Percentiles rank a stretch among this genome's conserved stretches.
phyloP scores from a whole-genome alignment of 1,284 basidiomycete genomes.

The Crucibulum parvulum region DNA sequence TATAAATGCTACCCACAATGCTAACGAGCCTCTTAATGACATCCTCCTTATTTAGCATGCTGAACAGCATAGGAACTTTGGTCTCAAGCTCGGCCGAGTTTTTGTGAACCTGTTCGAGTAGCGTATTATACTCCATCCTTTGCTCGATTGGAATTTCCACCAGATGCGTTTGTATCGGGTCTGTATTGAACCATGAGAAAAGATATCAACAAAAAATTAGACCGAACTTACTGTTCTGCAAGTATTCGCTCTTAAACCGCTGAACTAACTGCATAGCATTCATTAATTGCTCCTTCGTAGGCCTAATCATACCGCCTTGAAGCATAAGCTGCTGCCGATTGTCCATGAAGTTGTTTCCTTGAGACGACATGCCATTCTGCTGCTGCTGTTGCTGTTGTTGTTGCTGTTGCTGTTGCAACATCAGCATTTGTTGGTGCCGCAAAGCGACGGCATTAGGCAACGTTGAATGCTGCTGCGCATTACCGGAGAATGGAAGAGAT shows the following conservation, averaged over 20 bases:
- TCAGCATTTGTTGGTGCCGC: slow-evolving; percentile 12
- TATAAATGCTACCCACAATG: slow-evolving; percentile 54
- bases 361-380: slow-evolving; percentile 5
- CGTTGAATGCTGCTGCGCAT: slow-evolving; percentile 13
- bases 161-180: slow-evolving; percentile 29
- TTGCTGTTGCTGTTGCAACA: slow-evolving; percentile 17
- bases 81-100: slow-evolving; percentile 51
- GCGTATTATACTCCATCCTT: slow-evolving; percentile 53
- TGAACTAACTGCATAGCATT: slow-evolving; percentile 34
- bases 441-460: slow-evolving; percentile 9
- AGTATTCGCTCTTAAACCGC: slow-evolving; percentile 37
- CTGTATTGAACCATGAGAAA: slow-evolving; percentile 24
- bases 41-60: slow-evolving; percentile 52
- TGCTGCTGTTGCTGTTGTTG: slow-evolving; percentile 17
- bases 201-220: slow-evolving; percentile 14
- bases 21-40: slow-evolving; percentile 52
- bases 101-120: slow-evolving; percentile 56
- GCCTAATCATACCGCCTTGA: slow-evolving; percentile 13
- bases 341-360: slow-evolving; percentile 12
- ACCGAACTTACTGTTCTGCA: slow-evolving; percentile 35
- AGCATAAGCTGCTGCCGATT: slow-evolving; percentile 6
- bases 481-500: neutral
- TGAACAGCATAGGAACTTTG: slow-evolving; percentile 55
- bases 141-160: slow-evolving; percentile 57
- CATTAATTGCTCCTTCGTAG: slow-evolving; percentile 34